Conservation (phyloP, 345 rosid species). For the Punica granatum region DNA sequence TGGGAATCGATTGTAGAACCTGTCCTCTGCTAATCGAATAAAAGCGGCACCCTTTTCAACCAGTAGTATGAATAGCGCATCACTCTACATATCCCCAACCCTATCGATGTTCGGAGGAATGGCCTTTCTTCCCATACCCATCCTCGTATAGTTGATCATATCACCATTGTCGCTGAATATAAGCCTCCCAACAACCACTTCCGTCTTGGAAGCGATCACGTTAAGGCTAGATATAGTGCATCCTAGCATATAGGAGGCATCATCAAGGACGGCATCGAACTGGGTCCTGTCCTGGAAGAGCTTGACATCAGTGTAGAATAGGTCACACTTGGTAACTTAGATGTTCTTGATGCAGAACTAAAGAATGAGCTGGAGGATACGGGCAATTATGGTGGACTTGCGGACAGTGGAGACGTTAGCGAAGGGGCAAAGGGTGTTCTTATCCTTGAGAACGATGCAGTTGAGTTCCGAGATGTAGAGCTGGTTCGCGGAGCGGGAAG, state of each 20-base stretch:
- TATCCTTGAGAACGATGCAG: slow-evolving; percentile 91
- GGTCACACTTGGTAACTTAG: slow-evolving; percentile 96
- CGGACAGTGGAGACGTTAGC: slow-evolving; percentile 76
- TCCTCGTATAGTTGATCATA: slow-evolving; percentile 91
- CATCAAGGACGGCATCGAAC: slow-evolving; percentile 77
- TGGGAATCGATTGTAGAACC: slow-evolving; percentile 89
- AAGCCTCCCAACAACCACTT: slow-evolving; percentile 88
- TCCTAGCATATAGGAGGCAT: slow-evolving; percentile 88
- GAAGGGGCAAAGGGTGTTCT: slow-evolving; percentile 84
- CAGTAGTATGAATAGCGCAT: slow-evolving; percentile 72
- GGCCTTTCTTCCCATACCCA: slow-evolving; percentile 99
- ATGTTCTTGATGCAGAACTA: slow-evolving; percentile 75
- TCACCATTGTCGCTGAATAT: slow-evolving; percentile 92
- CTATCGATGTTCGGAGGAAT: slow-evolving; percentile 94
- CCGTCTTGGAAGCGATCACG: slow-evolving; percentile 88
- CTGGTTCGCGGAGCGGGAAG: slow-evolving; percentile 92
- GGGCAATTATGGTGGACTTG: slow-evolving; percentile 76
- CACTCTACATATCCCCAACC: slow-evolving; percentile 92
- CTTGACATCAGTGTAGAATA: slow-evolving; percentile 94
- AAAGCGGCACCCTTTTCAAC: slow-evolving; percentile 97
- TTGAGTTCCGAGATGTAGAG: slow-evolving; percentile 98
- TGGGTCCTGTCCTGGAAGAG: slow-evolving; percentile 98
- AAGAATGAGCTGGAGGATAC: slow-evolving; percentile 81
- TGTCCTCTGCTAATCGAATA: slow-evolving; percentile 84
- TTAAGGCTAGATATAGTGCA: slow-evolving; percentile 90